Evolutionary conservation across 257 asterid genomes (phyloP), one percentile per base, ranked within the genome.

Genomic region (Primulina tabacum): DNA sequence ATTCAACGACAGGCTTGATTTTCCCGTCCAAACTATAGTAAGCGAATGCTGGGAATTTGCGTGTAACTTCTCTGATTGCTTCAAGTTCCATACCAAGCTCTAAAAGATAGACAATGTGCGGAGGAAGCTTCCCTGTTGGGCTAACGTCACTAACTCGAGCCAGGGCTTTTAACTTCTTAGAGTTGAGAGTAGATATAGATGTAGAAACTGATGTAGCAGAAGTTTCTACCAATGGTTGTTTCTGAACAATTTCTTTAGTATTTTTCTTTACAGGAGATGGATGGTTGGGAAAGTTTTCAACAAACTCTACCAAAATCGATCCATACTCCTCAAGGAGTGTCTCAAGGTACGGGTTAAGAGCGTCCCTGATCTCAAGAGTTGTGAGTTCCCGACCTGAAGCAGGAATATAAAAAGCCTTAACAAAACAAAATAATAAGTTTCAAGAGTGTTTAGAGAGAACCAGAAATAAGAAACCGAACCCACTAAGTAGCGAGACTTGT

Each of bases 21-120:
- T 93, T 90, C n/a, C 99, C 93, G 28, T 93, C 99, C 77, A 93
- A 81, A 72, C 96, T 93, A 56, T 90, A 93, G 80, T 89, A 90
- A 18, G 99, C 89, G 34, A 93, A 93, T 26, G 97, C 92, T 5
- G 99, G 99, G 65, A 93, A 93, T 69, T 87, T 90, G 10, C 97
- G 95, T 59, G 83, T 86, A 7, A 89, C 83, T 72, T 86, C 94
- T 61, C 77, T 82, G 33, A 93, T 89, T 38, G 78, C 75, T 55
- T 91, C 87, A 21, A 93, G 79, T 50, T 91, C 89, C 97, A 93
- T 93, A 38, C 97, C 99, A 56, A 90, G 92, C 69, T 93, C 95
- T 67, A 90, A 11, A 33, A 93, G 96, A 85, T 90, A 93, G 67
- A 77, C 65, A 72, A 93, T 72, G 73, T 87, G 96, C 1, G 90